Base-by-base conservation (phyloP, 2,329 filamentous ascomycete genomes). In the Penicillium sp. region DNA sequence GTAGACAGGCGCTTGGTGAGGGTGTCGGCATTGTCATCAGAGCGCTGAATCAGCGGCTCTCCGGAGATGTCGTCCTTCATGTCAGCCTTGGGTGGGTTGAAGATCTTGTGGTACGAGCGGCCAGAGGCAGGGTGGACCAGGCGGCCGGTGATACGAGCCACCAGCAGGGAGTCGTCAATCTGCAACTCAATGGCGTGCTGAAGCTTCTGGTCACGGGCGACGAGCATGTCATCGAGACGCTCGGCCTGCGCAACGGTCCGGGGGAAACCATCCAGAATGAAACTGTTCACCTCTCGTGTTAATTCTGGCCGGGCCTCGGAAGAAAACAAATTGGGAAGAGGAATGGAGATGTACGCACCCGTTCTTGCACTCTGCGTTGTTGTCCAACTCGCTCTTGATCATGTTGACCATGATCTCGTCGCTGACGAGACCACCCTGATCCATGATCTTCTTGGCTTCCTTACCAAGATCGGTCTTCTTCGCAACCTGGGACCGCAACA, bases 401-500 rank as follows among this genome's bases (percentile, higher is more conserved):
- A 99, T 99, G 78, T 93, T 91, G 77, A 99, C 90, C 85, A 99
- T 93, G 74, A 99, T 99, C 74, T 97, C 93, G 77, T 99, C 94
- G 77, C 91, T 96, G 75, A 99, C 94, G 57, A 99, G 86, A 67
- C 93, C 93, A 69, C 94, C 94, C 75, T 93, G 89, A 74, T 99
- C 94, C 94, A 99, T 99, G 77, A 99, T 99, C 87, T 97, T 97
- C 88, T 99, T 99, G 65, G 94, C 94, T 82, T 97, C 91, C 73
- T 89, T 86, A 67, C 94, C 94, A 63, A 99, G 86, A 57, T 89
- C 79, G 55, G 94, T 99, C 87, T 97, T 97, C 81, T 96, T 95
- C 64, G 93, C 89, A 73, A 99, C 94, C 78, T 99, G 94, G 66
- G 92, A 96, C 72, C 94, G 91, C 72, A 99, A 85, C 94, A 99